Percentiles rank a stretch among this genome's conserved stretches.
phyloP scores from a whole-genome alignment of 768 basidiomycete species.

The Mycena galopus region DNA sequence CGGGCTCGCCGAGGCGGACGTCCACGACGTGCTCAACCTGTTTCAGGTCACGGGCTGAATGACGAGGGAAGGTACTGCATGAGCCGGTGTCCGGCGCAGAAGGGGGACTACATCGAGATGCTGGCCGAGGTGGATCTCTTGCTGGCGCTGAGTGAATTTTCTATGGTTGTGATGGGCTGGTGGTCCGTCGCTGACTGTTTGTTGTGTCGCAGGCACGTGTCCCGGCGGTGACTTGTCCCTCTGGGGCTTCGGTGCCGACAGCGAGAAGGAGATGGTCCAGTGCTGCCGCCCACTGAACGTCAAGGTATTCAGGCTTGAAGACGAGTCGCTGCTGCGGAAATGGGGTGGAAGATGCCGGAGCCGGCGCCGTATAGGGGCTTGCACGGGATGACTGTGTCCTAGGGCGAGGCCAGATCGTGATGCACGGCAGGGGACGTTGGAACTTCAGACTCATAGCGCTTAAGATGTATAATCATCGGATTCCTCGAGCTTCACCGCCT shows the following conservation, averaged over 20 bases:
- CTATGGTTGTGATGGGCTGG: slow-evolving; percentile 19
- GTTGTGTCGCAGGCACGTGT: slow-evolving; percentile 22
- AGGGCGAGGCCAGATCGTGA: slow-evolving; percentile 21
- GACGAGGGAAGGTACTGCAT: slow-evolving; percentile 40
- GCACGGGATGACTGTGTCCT: slow-evolving; percentile 19
- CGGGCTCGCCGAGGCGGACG: slow-evolving; percentile 39
- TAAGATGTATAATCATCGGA: slow-evolving; percentile 23
- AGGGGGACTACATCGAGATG: slow-evolving; percentile 38
- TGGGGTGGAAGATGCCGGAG: slow-evolving; percentile 24
- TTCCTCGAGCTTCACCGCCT: slow-evolving; percentile 21
- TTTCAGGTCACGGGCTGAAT: slow-evolving; percentile 41
- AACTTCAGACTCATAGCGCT: slow-evolving; percentile 21
- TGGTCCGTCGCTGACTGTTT: slow-evolving; percentile 16
- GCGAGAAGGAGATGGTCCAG: slow-evolving; percentile 20
- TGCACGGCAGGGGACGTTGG: slow-evolving; percentile 17
- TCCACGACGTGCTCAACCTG: slow-evolving; percentile 42
- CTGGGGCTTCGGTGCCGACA: slow-evolving; percentile 23
- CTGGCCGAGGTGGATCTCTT: slow-evolving; percentile 20
- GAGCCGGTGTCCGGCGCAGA: slow-evolving; percentile 41
- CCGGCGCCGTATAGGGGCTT: slow-evolving; percentile 20
- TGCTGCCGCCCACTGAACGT: slow-evolving; percentile 22
- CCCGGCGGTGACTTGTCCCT: slow-evolving; percentile 23
- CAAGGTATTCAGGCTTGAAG: slow-evolving; percentile 21
- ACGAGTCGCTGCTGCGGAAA: slow-evolving; percentile 20
- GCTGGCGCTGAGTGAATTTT: slow-evolving; percentile 18